Percentiles rank a stretch among this genome's conserved stretches.
Conservation (phyloP, 768 basidiomycete species). For the Mycena floridula region DNA sequence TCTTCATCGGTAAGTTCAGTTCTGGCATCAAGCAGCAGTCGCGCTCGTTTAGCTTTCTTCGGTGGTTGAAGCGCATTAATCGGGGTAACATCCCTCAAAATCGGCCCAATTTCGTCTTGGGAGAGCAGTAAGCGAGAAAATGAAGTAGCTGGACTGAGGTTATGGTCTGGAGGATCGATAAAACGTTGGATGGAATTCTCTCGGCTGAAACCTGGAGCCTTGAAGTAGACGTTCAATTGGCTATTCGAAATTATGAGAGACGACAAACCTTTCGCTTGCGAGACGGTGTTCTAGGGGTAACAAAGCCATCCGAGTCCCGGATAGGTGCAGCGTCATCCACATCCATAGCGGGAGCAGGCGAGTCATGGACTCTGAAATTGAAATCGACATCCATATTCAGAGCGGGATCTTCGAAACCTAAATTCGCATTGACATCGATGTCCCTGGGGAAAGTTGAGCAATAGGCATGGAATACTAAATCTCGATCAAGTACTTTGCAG, state of each 20-base stretch:
- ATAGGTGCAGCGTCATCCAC: too few species aligned
- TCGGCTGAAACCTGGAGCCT: too few species aligned
- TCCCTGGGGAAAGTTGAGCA: not conserved
- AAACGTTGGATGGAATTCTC: too few species aligned
- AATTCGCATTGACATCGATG: too few species aligned
- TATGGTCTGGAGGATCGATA: not conserved
- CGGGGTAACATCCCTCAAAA: slow-evolving; percentile 22
- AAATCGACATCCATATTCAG: too few species aligned
- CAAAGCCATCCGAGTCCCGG: not conserved
- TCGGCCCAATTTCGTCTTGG: slow-evolving; percentile 27
- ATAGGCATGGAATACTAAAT: not conserved
- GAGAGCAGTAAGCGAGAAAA: slow-evolving; percentile 35
- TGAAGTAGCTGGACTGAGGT: slow-evolving; percentile 26
- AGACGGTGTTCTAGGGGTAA: not conserved
- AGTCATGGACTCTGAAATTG: too few species aligned
- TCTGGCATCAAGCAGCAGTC: slow-evolving; percentile 60
- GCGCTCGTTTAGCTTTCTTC: slow-evolving; percentile 39
- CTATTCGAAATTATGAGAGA: too few species aligned
- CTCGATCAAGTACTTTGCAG: slow-evolving; percentile 17
- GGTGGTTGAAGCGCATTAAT: slow-evolving; percentile 14
- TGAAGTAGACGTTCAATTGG: too few species aligned
- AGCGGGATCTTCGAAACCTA: too few species aligned
- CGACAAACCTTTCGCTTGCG: not conserved
- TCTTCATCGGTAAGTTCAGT: slow-evolving; percentile 83
- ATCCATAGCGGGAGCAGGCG: not conserved